phyloP scores from a whole-genome alignment of 305 asterid species.

The Ajuga reptans region DNA sequence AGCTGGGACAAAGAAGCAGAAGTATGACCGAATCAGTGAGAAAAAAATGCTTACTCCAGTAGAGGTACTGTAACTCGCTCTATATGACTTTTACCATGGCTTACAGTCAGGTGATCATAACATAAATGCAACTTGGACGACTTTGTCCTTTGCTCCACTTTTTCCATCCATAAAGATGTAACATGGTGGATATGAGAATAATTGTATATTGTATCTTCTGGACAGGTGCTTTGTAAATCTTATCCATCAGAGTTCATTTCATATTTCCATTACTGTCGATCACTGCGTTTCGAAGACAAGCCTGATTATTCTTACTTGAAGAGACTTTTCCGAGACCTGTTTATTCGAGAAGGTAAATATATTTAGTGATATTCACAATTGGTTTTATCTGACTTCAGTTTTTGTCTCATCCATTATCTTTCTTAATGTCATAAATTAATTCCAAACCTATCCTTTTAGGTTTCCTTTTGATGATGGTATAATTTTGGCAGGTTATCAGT shows the following conservation, averaged over 20 bases:
- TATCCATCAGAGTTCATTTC: slow-evolving; percentile 85
- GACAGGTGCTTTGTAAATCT: slow-evolving; percentile 79
- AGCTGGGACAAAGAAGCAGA: slow-evolving; percentile 91
- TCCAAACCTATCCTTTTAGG: neutral
- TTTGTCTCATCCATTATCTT: neutral
- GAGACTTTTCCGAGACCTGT: slow-evolving; percentile 88
- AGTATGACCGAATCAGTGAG: slow-evolving; percentile 85
- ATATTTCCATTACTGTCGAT: slow-evolving; percentile 82
- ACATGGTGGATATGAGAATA: neutral
- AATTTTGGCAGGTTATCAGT: slow-evolving; percentile 62
- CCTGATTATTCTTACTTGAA: slow-evolving; percentile 94
- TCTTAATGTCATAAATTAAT: neutral
- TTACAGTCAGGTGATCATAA: neutral
- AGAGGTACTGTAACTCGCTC: slow-evolving; percentile 43
- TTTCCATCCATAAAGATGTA: neutral
- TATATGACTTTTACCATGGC: neutral
- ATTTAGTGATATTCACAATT: neutral
- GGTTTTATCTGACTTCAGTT: neutral
- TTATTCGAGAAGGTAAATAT: slow-evolving; percentile 74
- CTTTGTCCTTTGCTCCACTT: neutral
- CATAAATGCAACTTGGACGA: neutral
- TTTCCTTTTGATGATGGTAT: neutral
- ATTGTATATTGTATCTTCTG: neutral
- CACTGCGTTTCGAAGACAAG: slow-evolving; percentile 86
- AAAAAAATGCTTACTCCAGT: slow-evolving; percentile 86